These are phyloP conservation scores for Torulaspora maleeae DNA, from an alignment of 805 yeast species.

Conservation along the genomic window DNA sequence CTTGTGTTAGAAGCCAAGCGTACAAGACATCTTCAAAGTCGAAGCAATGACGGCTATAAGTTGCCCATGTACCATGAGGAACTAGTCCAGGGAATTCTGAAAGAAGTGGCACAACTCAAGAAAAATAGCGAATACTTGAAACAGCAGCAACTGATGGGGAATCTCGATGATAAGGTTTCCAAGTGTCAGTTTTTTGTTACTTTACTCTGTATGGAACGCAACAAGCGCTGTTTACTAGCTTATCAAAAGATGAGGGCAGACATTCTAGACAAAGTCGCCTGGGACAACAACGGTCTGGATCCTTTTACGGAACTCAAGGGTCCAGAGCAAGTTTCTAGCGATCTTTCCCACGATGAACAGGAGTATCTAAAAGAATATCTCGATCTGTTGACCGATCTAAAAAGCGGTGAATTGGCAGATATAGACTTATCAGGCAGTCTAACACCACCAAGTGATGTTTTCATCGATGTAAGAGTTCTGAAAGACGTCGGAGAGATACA, in stretches of 20 bases:
- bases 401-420: conserved; percentile 68
- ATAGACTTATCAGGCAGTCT: conserved; percentile 84
- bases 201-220: conserved; percentile 73
- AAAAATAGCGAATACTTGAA: conserved; percentile 50
- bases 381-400: conserved; percentile 67
- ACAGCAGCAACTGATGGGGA: conserved; percentile 23
- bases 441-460: conserved; percentile 86
- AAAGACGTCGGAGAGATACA: conserved; percentile 96
- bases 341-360: conserved; percentile 71
- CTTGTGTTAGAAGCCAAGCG: conserved; percentile 83
- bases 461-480: conserved; percentile 88
- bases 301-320: conserved; percentile 34
- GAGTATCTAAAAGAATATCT: conserved; percentile 70
- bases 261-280: conserved; percentile 59
- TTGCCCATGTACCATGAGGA: conserved; percentile 68
- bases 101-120: conserved; percentile 65
- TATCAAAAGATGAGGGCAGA: conserved; percentile 71
- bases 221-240: conserved; percentile 84
- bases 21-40: conserved; percentile 52
- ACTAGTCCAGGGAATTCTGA: conserved; percentile 58
- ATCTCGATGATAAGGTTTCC: conserved; percentile 42
- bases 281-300: conserved; percentile 55
- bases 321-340: conserved; percentile 38
- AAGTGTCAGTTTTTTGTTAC: conserved; percentile 56
- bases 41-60: conserved; percentile 18